A percentile compares a stretch with the other conserved stretches of the same genome.
Evolutionary conservation across 75 land plant genomes (phyloP).

Genomic region (Cunninghamia lanceolata): DNA sequence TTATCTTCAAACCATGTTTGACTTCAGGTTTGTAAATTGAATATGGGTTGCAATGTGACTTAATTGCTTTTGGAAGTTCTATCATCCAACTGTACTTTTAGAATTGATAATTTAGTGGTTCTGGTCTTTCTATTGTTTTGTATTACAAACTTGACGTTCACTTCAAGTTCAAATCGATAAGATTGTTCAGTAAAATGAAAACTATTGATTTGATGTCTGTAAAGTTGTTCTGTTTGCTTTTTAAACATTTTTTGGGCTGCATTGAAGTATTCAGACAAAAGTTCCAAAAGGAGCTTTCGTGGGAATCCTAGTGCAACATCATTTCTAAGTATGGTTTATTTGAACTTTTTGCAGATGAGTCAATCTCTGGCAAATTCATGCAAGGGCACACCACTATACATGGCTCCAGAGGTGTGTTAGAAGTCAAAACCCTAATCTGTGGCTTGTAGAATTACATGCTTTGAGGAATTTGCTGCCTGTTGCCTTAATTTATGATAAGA

Average conservation of each 20-base stretch:
- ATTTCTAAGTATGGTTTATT: neutral
- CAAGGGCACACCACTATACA: conserved; percentile 50
- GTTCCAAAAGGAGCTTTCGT: neutral
- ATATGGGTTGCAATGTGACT: neutral
- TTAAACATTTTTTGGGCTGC: neutral
- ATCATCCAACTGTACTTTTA: neutral
- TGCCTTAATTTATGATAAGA: neutral
- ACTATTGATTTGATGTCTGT: neutral
- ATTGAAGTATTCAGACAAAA: neutral
- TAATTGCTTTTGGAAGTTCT: neutral
- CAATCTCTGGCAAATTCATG: conserved; percentile 31
- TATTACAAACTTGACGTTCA: neutral
- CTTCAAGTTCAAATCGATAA: neutral
- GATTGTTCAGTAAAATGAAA: neutral
- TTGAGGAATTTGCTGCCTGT: neutral
- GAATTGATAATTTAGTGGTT: neutral
- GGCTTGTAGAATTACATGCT: neutral
- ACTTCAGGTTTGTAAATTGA: neutral
- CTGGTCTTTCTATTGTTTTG: too few relatives aligned
- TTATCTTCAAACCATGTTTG: neutral
- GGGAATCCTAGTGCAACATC: neutral
- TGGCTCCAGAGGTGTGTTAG: conserved; percentile 57
- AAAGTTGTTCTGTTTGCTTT: neutral
- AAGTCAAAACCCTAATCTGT: too few relatives aligned
- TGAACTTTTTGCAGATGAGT: conserved; percentile 30